Evolutionary conservation across 441 rosid genomes (phyloP), one percentile per base, ranked within the genome.

Genomic region (California macrophylla): DNA sequence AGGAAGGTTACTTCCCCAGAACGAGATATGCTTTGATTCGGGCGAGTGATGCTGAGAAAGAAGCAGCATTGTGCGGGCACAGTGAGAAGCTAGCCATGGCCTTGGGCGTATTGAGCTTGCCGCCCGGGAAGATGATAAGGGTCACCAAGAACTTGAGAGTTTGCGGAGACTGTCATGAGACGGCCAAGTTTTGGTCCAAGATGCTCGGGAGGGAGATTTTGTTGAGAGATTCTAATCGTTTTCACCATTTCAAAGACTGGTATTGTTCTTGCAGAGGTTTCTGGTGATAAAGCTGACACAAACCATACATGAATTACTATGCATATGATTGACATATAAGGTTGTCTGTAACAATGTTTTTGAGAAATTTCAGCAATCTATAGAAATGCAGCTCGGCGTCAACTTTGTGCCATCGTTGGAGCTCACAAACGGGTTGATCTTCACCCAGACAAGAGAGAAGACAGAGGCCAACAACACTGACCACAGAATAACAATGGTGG

Each of bases 401-500:
- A 91, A 79, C 4, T 86, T 82, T 4, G 84, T 75, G 34, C 90
- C 98, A 25, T 79, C 91, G 75, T 62, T 85, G 0, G 92, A 79
- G 24, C 58, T 18, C 60, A 81, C 77, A 67, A 92, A 94, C 0
- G 99, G 97, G 72, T 94, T 87, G 74, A 94, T 83, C 25, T 96
- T 77, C 23, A 90, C 98, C 99, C 99, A 94, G 26, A 94, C 66
- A 3, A 94, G 93, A 3, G 98, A 83, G 73, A 90, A 83, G 58
- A 94, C 84, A 0, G 98, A 94, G 64, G 97, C 90, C 0, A 94
- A 79, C 69, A 94, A 92, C 63, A 94, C 89, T 7, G 99, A 82
- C 97, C 98, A 94, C 68, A 94, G 94, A 5, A 92, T 62, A 66
- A 92, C 84, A 74, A 94, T 94, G 66, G 99, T 92, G 0, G 99